A percentile compares a stretch with the other conserved stretches of the same genome.
phyloP scores from a whole-genome alignment of 176 grass and related monocot genomes.

The Eragrostis nindensis region DNA sequence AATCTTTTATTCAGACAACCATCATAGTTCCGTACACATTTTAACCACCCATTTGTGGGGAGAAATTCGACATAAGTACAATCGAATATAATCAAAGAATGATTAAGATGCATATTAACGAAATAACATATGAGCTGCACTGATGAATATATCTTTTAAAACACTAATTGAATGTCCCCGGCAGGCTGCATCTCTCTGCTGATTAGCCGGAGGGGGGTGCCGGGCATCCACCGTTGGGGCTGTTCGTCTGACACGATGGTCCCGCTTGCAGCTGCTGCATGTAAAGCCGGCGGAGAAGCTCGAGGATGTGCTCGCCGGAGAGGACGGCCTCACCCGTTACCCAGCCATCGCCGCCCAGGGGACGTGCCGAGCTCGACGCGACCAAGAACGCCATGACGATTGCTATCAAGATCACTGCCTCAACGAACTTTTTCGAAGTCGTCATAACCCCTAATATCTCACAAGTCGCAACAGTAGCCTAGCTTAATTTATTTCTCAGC shows the following conservation, averaged over 20 bases:
- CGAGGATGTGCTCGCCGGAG: slow-evolving; percentile 33
- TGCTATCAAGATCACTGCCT: slow-evolving; percentile 16
- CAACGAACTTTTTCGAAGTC: background rate
- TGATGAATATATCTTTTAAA: background rate
- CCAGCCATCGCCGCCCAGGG: background rate
- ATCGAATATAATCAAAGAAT: too few relatives aligned
- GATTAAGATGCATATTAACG: background rate
- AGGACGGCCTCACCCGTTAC: background rate
- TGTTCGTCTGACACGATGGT: slow-evolving; percentile 42
- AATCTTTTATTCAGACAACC: background rate
- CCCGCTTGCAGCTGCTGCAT: slow-evolving; percentile 47
- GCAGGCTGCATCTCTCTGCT: background rate
- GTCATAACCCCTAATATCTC: background rate
- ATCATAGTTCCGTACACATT: background rate
- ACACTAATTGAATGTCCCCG: background rate
- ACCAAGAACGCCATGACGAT: slow-evolving; percentile 16
- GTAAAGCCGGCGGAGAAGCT: slow-evolving; percentile 40
- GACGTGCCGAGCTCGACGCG: slow-evolving; percentile 43
- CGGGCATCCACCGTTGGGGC: slow-evolving; percentile 41
- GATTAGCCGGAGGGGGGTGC: background rate
- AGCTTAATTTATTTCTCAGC: background rate
- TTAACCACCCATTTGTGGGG: too few relatives aligned
- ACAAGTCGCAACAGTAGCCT: too few relatives aligned
- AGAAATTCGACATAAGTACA: too few relatives aligned
- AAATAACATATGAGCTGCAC: background rate